Conservation (phyloP, 768 basidiomycete genomes). For the Tulasnella calospora region DNA sequence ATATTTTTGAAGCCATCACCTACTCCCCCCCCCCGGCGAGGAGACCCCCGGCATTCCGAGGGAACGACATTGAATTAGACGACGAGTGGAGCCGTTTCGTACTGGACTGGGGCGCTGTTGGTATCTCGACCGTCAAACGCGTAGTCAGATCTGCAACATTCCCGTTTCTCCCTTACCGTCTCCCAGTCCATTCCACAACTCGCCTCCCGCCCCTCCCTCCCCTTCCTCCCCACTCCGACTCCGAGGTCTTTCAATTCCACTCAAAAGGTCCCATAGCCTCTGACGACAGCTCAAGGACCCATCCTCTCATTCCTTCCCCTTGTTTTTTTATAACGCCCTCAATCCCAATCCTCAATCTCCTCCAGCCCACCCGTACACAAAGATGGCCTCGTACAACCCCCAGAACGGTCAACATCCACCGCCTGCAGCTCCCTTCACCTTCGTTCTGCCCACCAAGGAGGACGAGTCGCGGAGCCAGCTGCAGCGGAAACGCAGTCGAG, state of each 20-base stretch:
- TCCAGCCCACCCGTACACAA: no score
- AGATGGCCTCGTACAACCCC: background rate
- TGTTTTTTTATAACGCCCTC: background rate
- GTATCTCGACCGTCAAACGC: background rate
- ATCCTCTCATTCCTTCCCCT: background rate
- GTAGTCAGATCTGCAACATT: slow-evolving; percentile 5
- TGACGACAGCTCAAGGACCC: background rate
- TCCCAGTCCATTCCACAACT: background rate
- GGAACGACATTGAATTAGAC: background rate
- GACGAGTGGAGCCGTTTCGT: background rate
- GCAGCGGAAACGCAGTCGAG: slow-evolving; percentile 13
- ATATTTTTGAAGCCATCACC: background rate
- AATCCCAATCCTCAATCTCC: background rate
- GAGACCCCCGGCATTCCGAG: background rate
- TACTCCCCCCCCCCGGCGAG: background rate
- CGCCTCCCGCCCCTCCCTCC: background rate
- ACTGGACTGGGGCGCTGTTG: background rate
- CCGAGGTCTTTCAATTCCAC: background rate
- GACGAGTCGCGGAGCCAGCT: slow-evolving; percentile 9
- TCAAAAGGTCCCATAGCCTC: background rate
- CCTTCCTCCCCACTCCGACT: background rate
- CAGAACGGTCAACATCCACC: background rate
- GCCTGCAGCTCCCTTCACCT: background rate
- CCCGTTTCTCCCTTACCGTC: background rate
- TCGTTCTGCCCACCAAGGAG: background rate